Evolutionary conservation across 2,329 filamentous ascomycete genomes (phyloP), one percentile per base, ranked within the genome.

Genomic region (Teratosphaeriaceae sp.): DNA sequence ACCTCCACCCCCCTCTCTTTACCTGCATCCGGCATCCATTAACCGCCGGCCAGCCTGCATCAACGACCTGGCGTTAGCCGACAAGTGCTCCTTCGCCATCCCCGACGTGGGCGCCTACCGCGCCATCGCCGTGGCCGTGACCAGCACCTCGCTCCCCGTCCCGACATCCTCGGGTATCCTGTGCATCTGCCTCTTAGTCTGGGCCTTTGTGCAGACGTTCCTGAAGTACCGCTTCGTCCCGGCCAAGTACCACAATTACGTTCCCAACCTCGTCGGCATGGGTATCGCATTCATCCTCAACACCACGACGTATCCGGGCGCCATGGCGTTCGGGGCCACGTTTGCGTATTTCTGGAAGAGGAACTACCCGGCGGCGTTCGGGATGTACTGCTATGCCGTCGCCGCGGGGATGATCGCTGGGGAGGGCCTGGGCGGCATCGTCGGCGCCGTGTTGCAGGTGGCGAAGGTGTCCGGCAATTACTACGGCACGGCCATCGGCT

Each of bases 31-130:
- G n/a, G n/a, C n/a, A n/a, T n/a, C n/a, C n/a, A n/a, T n/a, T n/a
- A n/a, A n/a, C n/a, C n/a, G n/a, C n/a, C n/a, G n/a, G n/a, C n/a
- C n/a, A n/a, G n/a, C 79, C 1, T 84, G 80, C 57, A 72, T 76
- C 54, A 72, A 75, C 54, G 65, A 73, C 31, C 37, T 40, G 41
- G 50, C 62, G 9, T 57, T 64, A 0, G 65, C 72, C 43, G 64
- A 70, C 3, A 64, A 55, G 9, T 83, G 80, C 58, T 61, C 72
- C 36, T 84, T 84, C 64, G 55, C 61, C 5, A 75, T 76, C 2
- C 80, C 80, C 3, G 79, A 78, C 2, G 79, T 82, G 9, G 65
- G 73, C 0, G 79, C 80, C 0, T 84, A 79, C 79, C 68, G 73
- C 27, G 79, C 80, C 9, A 76, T 82, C 9, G 78, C 80, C 2